Percentiles rank a stretch among this genome's conserved stretches.
phyloP scores from a whole-genome alignment of 78 protist genomes.

The Dictyostelium brefeldianum region DNA sequence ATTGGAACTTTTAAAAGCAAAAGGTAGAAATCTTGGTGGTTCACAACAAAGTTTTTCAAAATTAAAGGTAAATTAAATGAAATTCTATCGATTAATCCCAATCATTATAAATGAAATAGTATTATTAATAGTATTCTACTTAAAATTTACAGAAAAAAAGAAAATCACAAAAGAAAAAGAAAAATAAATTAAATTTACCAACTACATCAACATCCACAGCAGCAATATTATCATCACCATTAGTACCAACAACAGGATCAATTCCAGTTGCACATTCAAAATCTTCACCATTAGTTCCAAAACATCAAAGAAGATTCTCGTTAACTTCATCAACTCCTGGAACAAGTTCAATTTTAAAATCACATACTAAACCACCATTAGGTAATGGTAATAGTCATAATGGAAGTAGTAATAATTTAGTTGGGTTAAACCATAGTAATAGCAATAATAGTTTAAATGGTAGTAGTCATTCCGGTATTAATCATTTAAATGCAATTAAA shows the following conservation, averaged over 20 bases:
- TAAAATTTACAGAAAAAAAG: constrained; percentile 56
- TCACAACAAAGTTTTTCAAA: constrained; percentile 57
- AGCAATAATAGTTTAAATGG: not conserved
- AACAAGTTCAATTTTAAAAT: constrained; percentile 6
- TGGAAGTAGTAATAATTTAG: constrained; percentile 1
- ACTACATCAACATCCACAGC: not conserved
- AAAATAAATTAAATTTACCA: constrained; percentile 7
- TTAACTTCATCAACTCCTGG: constrained; percentile 4
- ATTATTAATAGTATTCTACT: too few relatives aligned
- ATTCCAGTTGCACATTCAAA: constrained; percentile 21
- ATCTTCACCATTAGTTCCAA: constrained; percentile 21
- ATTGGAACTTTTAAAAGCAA: constrained; percentile 53
- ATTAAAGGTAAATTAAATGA: too few relatives aligned
- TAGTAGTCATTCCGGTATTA: not conserved
- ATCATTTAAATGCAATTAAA: constrained; percentile 22
- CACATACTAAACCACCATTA: constrained; percentile 3
- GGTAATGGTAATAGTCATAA: not conserved
- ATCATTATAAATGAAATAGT: too few relatives aligned
- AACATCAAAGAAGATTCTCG: constrained; percentile 25
- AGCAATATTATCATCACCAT: not conserved
- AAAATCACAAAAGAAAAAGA: constrained; percentile 36
- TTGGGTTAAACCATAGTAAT: not conserved
- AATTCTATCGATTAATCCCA: too few relatives aligned
- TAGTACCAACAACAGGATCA: not conserved
- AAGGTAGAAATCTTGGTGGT: constrained; percentile 22